Percentiles rank a stretch among this genome's conserved stretches.
Evolutionary conservation across 352 stramenopile genomes (phyloP).

Genomic region (Lagenidium giganteum): DNA sequence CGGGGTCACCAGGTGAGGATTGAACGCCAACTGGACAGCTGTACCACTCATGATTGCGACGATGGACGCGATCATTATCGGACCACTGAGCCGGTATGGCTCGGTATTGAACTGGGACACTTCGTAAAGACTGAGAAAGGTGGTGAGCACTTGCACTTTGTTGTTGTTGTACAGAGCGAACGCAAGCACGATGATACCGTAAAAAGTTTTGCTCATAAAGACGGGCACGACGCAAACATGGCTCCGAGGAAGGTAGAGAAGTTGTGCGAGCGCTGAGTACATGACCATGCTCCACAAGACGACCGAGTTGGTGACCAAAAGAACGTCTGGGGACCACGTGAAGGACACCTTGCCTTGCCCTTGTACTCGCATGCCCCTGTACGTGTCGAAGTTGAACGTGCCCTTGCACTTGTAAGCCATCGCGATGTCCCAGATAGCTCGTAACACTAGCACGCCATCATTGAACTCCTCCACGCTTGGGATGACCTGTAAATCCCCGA

Average conservation of each 20-base stretch:
- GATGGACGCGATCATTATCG: conserved; percentile 12
- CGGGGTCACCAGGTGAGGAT: conserved; percentile 12
- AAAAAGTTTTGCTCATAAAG: conserved; percentile 17
- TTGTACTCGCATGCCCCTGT: conserved; percentile 12
- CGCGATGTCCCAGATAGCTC: conserved; percentile 18
- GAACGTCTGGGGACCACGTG: conserved; percentile 11
- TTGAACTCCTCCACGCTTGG: conserved; percentile 19
- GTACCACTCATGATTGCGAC: conserved; percentile 18
- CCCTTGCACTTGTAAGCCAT: conserved; percentile 6
- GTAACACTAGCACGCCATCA: conserved; percentile 11
- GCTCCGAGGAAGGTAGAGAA: conserved; percentile 13
- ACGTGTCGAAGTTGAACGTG: conserved; percentile 10
- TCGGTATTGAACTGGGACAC: conserved; percentile 10
- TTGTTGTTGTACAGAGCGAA: conserved; percentile 14
- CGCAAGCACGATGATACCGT: conserved; percentile 2
- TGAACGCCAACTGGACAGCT: conserved; percentile 17
- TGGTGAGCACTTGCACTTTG: conserved; percentile 20
- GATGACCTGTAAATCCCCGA: conserved; percentile 2
- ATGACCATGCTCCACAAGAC: conserved; percentile 16
- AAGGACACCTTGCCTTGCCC: conserved; percentile 15
- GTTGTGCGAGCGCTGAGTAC: conserved; percentile 8
- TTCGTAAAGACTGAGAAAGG: conserved; percentile 12
- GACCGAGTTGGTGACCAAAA: conserved; percentile 23
- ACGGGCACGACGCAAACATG: conserved; percentile 15
- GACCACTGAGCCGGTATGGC: conserved; percentile 11